Evolutionary conservation across 2,329 filamentous ascomycete genomes (phyloP).

Genomic region (Amauroascus niger): DNA sequence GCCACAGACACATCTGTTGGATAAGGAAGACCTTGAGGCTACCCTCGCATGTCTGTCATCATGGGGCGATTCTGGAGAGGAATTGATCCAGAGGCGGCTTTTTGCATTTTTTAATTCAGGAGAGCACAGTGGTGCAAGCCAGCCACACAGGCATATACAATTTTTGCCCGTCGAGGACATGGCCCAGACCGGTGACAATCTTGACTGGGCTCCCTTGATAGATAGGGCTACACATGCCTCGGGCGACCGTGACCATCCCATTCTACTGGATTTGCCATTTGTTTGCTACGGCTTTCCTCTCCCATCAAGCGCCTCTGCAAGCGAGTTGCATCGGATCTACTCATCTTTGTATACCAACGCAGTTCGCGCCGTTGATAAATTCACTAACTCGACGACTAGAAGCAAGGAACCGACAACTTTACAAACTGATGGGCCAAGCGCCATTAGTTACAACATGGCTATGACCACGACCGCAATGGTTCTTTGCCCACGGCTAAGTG

Average conservation of each 20-base stretch:
- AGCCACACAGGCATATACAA: slow-evolving; percentile 41
- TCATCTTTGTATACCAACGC: slow-evolving; percentile 33
- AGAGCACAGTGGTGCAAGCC: slow-evolving; percentile 40
- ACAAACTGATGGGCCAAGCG: slow-evolving; percentile 27
- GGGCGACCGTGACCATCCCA: slow-evolving; percentile 20
- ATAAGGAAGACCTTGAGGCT: slow-evolving; percentile 34
- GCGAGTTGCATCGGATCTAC: slow-evolving; percentile 32
- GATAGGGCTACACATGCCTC: slow-evolving; percentile 24
- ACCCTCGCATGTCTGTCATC: slow-evolving; percentile 35
- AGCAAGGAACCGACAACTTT: slow-evolving; percentile 8
- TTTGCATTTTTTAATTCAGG: slow-evolving; percentile 45
- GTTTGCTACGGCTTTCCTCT: slow-evolving; percentile 40
- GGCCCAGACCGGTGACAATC: slow-evolving; percentile 18
- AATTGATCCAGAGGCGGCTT: slow-evolving; percentile 22
- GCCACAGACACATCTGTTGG: slow-evolving; percentile 37
- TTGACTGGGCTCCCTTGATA: slow-evolving; percentile 43
- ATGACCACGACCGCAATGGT: slow-evolving; percentile 48
- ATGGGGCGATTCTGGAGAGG: slow-evolving; percentile 26
- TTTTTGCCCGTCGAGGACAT: slow-evolving; percentile 41
- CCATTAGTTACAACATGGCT: slow-evolving; percentile 50
- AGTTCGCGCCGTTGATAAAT: slow-evolving; percentile 4
- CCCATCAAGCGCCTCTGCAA: slow-evolving; percentile 32
- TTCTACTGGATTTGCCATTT: slow-evolving; percentile 39
- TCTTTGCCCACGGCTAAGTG: slow-evolving; percentile 42
- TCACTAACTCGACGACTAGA: neutral